phyloP scores from a whole-genome alignment of 805 yeast species.

The Ogataea wickerhamii region DNA sequence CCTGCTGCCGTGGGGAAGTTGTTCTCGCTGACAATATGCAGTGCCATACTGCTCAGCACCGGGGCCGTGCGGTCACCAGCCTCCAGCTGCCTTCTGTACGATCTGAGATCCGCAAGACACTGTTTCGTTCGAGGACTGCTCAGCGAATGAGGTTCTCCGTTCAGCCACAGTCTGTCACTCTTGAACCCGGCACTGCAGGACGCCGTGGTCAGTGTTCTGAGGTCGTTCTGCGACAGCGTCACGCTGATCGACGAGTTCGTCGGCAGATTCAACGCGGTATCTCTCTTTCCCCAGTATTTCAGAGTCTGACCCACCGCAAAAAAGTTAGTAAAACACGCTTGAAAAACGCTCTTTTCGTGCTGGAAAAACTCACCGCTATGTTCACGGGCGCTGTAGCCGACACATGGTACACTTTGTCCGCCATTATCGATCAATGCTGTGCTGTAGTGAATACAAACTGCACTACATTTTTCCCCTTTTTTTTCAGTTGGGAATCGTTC shows the following conservation, averaged over 20 bases:
- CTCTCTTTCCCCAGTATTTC: slow-evolving; percentile 99
- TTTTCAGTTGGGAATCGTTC: neutral
- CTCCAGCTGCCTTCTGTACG: slow-evolving; percentile 62
- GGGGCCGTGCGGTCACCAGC: slow-evolving; percentile 50
- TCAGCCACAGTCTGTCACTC: slow-evolving; percentile 75
- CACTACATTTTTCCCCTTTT: too few relatives aligned
- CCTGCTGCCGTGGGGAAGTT: slow-evolving; percentile 99
- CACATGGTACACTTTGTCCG: slow-evolving; percentile 50
- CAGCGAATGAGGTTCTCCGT: slow-evolving; percentile 77
- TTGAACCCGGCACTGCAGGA: slow-evolving; percentile 56
- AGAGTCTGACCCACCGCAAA: slow-evolving; percentile 54
- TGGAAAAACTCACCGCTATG: slow-evolving; percentile 66
- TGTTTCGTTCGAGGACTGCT: slow-evolving; percentile 60
- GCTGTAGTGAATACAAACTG: too few relatives aligned
- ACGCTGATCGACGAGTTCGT: slow-evolving; percentile 96
- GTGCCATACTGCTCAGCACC: slow-evolving; percentile 55
- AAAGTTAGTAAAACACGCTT: too few relatives aligned
- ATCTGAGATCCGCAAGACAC: slow-evolving; percentile 73
- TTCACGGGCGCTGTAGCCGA: slow-evolving; percentile 96
- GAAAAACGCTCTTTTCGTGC: too few relatives aligned
- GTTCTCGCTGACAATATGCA: slow-evolving; percentile 87
- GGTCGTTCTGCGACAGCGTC: slow-evolving; percentile 85
- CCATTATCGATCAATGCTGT: too few relatives aligned
- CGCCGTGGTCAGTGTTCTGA: slow-evolving; percentile 89
- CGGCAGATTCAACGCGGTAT: slow-evolving; percentile 81